Evolutionary conservation across 805 yeast species (phyloP), one percentile per base, ranked within the genome.

Genomic region (Candida saitoana): DNA sequence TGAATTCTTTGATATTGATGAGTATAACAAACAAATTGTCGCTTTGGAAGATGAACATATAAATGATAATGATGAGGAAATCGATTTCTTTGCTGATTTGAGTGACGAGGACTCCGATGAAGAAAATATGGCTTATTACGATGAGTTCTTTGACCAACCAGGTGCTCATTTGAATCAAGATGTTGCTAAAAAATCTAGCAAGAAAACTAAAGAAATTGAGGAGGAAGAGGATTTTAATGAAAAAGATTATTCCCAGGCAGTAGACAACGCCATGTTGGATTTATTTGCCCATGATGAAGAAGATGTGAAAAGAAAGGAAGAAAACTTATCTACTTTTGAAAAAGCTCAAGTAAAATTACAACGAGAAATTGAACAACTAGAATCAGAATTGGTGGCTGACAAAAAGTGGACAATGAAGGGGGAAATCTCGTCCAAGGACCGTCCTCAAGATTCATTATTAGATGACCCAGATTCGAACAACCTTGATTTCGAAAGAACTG

Each of bases 341-440:
- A 83, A 77, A 51, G 95, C 88, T 59, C 97, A 91, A 62, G 69
- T 71, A 40, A 79, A 78, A 45, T 70, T 93, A 18, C 86, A 82
- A 54, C 73, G 76, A 27, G 95, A 93, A 62, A 93, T 93, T 46
- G 76, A 76, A 27, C 73, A 76, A 51, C 70, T 90, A 38, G 99
- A 91, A 64, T 79, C 80, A 35, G 97, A 90, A 59, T 82, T 93
- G 14, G 81, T 91, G 22, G 93, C 90, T 3, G 91, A 84, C 44
- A 91, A 93, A 67, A 81, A 80, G 54, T 91, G 99, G 99, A 80
- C 96, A 5, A 74, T 91, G 78, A 84, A 82, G 54, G 99, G 99
- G 65, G 99, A 93, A 65, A 89, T 87, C 1, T 76, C 77, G 44
- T 86, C 89, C 2, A 79, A 76, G 47, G 84, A 83, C 50, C 76